phyloP scores from a whole-genome alignment of 2,329 filamentous ascomycete species.

The Macroventuria anomochaeta region DNA sequence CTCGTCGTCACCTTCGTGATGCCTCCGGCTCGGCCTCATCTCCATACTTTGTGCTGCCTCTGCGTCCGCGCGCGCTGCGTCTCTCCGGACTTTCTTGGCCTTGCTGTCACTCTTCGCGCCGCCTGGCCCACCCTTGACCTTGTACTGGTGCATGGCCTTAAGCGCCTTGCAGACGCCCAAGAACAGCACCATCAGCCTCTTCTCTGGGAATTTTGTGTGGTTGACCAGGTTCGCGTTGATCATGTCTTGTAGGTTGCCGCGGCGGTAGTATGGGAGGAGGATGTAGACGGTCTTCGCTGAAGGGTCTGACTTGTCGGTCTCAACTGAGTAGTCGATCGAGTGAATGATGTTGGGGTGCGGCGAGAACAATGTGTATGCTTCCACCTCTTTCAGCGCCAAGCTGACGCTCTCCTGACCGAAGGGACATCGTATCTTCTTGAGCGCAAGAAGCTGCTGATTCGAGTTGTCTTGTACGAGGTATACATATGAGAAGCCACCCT shows the following conservation, averaged over 20 bases:
- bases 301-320: conserved; percentile 70
- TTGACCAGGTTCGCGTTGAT: conserved; percentile 99
- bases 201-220: conserved; percentile 87
- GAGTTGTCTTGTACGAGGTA: conserved; percentile 95
- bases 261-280: conserved; percentile 89
- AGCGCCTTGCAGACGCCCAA: conserved; percentile 89
- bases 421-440: conserved; percentile 98
- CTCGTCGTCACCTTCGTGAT: conserved; percentile 62
- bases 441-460: conserved; percentile 83
- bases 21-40: conserved; percentile 50
- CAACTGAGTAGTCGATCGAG: conserved; percentile 80
- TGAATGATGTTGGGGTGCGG: conserved; percentile 86
- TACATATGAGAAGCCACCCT: conserved; percentile 98
- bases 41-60: conserved; percentile 54
- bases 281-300: conserved; percentile 95
- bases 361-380: conserved; percentile 90
- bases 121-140: conserved; percentile 64
- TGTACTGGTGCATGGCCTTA: conserved; percentile 90
- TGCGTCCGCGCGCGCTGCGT: conserved; percentile 63
- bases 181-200: conserved; percentile 85
- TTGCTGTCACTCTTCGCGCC: conserved; percentile 59
- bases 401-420: conserved; percentile 96
- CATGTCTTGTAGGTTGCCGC: conserved; percentile 95
- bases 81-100: conserved; percentile 61
- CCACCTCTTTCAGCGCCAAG: conserved; percentile 94